A percentile compares a stretch with the other conserved stretches of the same genome.
Evolutionary conservation across 805 yeast genomes (phyloP).

Genomic region (Starmera quercuum): DNA sequence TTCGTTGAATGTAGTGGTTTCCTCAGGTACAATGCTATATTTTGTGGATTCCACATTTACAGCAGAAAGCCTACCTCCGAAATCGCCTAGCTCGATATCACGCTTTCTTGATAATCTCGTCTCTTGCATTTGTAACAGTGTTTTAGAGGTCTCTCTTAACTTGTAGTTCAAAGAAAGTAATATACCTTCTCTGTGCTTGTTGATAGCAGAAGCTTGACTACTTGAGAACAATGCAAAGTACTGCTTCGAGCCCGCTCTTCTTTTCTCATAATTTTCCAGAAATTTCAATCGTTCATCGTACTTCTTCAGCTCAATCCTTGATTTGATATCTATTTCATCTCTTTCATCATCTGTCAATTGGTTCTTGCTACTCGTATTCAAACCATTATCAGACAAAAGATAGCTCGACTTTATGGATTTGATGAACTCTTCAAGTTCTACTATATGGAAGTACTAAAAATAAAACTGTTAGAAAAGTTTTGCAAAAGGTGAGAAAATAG

Average conservation of each 20-base stretch:
- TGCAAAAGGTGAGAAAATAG: neutral
- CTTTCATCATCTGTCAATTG: conserved; percentile 38
- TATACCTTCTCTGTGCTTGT: conserved; percentile 15
- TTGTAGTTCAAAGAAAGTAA: conserved; percentile 13
- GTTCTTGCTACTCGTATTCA: conserved; percentile 8
- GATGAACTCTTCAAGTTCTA: conserved; percentile 21
- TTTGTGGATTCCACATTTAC: conserved; percentile 18
- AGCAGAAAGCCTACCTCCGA: conserved; percentile 5
- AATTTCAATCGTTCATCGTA: conserved; percentile 42
- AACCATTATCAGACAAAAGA: conserved; percentile 10
- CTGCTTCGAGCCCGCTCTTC: conserved; percentile 25
- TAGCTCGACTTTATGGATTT: conserved; percentile 20
- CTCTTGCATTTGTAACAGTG: conserved; percentile 17
- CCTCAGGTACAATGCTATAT: conserved; percentile 11
- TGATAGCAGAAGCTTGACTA: conserved; percentile 8
- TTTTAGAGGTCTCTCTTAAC: conserved; percentile 15
- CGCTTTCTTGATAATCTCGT: conserved; percentile 17
- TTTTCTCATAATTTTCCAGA: conserved; percentile 43
- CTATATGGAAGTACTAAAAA: conserved; percentile 11
- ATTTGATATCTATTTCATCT: conserved; percentile 48
- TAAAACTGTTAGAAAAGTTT: neutral
- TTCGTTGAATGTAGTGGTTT: conserved; percentile 13
- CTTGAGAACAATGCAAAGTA: conserved; percentile 9
- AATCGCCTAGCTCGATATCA: conserved; percentile 14
- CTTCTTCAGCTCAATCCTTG: conserved; percentile 43